Evolutionary conservation across 768 basidiomycete species (phyloP), one percentile per base, ranked within the genome.

Genomic region (Hygrocybe coccinea): DNA sequence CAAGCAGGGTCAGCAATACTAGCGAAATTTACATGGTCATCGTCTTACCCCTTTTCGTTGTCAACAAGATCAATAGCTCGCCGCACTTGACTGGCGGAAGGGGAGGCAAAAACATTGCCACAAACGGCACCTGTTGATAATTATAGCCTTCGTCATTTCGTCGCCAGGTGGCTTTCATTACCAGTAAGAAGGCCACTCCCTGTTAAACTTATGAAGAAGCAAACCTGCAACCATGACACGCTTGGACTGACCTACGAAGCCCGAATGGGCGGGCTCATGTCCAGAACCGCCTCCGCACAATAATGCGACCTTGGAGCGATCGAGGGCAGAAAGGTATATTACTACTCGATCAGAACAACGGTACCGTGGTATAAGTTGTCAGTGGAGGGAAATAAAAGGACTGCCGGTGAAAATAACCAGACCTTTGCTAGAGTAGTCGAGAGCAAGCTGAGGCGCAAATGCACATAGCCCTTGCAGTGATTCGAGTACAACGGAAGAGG

Each of bases 191-290:
- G 86, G 24, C 93, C 93, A 57, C 82, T 70, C 38, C 89, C 88
- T 89, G 52, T 0, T 48, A 56, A 8, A 41, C 24, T 25, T 14
- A n/a, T 22, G 12, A 46, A 14, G 14, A 6, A 39, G 44, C 34
- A 58, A 25, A 35, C 35, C 39, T n/a, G 49, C 36, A 25, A 11
- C 3, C 2, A 52, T 7, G 2, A 50, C 21, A 59, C 8, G 10
- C 11, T 14, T 17, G 19, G 41, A 66, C 78, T 60, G 59, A 86
- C 91, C 93, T n/a, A 95, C 92, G 62, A 89, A 94, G 1, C 83
- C 89, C 4, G 90, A 82, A 70, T 94, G 92, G 14, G 92, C 82
- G 6, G 95, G 95, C 64, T 97, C 95, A 65, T 97, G 95, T 4
- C 95, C 90, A 22, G 86, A 83, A 33, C 91, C 91, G 5, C 91